Base-by-base conservation (phyloP, 2,329 filamentous ascomycete species). In the Nemania sp. region DNA sequence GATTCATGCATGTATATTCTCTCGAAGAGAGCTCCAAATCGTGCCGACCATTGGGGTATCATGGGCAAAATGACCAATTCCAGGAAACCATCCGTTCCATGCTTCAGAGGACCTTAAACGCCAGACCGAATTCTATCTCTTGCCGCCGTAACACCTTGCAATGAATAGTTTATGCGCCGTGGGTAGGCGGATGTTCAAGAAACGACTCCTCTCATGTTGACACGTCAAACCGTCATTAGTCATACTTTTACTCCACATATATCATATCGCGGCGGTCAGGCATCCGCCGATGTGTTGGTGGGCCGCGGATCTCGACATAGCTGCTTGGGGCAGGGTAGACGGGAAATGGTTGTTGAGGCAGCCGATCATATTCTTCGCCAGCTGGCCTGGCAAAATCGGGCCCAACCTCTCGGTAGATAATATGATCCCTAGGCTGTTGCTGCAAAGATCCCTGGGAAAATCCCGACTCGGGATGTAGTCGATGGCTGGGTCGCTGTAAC, bases 31-130 rank as follows among this genome's bases (percentile, higher is more conserved):
- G 55, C 43, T 20, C 53, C 40, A 48, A 5, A 45, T 25, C 43
- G 62, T 65, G 64, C 56, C 43, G 51, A 58, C 60, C 45, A 50
- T 43, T 43, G 64, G 62, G 69, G 68, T 69, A 72, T 71, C 69
- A 66, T 49, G 55, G 45, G 3, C 63, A 64, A 67, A 56, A 12
- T 40, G 29, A 35, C 42, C 42, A 42, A 57, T 50, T 49, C 47
- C 40, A 45, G 40, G 46, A 40, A 60, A 55, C 46, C 49, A 40
- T 46, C 47, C 56, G 37, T 21, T n/a, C 37, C 43, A 40, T 55
- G 40, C 46, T 34, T 46, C 5, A 34, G 34, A 51, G 54, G 57
- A 51, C 35, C 62, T 51, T 54, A 47, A 62, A 60, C 53, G 57
- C 62, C 63, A 42, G 51, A 37, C 17, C 54, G 12, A 59, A 18